Evolutionary conservation across 495 filamentous ascomycete species (phyloP).

Genomic region (Penicillium taxi): DNA sequence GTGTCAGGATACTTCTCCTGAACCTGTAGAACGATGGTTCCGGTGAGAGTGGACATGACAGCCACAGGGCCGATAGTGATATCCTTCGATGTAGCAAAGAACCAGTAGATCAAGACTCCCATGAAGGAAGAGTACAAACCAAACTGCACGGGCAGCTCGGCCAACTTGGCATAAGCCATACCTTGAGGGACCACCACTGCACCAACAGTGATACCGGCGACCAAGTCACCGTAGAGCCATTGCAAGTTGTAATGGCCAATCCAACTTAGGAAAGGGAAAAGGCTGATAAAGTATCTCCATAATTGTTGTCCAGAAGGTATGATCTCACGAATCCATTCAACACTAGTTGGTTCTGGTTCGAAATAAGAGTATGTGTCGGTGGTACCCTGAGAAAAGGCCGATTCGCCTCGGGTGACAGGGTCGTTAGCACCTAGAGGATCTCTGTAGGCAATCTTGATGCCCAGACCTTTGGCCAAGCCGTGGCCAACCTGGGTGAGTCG

Average conservation of each 20-base stretch:
- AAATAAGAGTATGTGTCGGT: slow-evolving; percentile 73
- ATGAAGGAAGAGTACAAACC: slow-evolving; percentile 97
- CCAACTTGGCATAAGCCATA: slow-evolving; percentile 93
- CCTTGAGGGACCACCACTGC: slow-evolving; percentile 93
- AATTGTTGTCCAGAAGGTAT: slow-evolving; percentile 50
- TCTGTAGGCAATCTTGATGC: slow-evolving; percentile 71
- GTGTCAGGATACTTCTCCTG: slow-evolving; percentile 50
- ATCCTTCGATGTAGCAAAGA: slow-evolving; percentile 97
- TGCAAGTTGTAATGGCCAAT: slow-evolving; percentile 78
- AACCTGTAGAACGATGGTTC: slow-evolving; percentile 64
- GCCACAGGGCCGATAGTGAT: slow-evolving; percentile 99
- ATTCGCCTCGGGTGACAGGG: slow-evolving; percentile 62
- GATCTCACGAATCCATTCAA: slow-evolving; percentile 61
- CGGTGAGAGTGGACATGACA: slow-evolving; percentile 86
- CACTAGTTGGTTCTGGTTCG: slow-evolving; percentile 68
- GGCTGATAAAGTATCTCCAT: slow-evolving; percentile 49
- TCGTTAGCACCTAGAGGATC: slow-evolving; percentile 46
- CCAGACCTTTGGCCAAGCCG: slow-evolving; percentile 67
- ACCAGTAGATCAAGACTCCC: slow-evolving; percentile 95
- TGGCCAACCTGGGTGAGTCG: slow-evolving; percentile 54
- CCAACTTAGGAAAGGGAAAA: slow-evolving; percentile 88
- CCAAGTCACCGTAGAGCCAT: slow-evolving; percentile 83
- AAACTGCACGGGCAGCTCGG: slow-evolving; percentile 67
- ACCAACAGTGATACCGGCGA: slow-evolving; percentile 92
- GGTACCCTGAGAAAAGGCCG: slow-evolving; percentile 65